Conservation (phyloP, 257 asterid genomes). For the Leptodermis oblonga region DNA sequence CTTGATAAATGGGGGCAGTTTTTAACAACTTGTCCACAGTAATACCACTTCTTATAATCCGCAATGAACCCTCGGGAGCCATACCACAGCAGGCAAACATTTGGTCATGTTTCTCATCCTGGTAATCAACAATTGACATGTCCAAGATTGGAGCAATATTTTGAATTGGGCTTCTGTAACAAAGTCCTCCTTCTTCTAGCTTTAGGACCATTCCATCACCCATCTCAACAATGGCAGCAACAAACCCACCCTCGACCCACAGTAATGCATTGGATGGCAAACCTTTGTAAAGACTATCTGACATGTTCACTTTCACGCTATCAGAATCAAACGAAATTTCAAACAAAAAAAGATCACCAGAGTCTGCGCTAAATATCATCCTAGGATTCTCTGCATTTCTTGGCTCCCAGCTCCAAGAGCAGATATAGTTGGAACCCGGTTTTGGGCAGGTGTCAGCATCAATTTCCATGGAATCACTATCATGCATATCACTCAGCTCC, state of each 20-base stretch:
- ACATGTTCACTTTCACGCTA: conserved; percentile 55
- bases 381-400: conserved; percentile 43
- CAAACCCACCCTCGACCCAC: conserved; percentile 82
- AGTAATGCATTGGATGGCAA: conserved; percentile 68
- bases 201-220: conserved; percentile 92
- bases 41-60: conserved; percentile 88
- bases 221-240: conserved; percentile 85
- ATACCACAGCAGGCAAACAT: conserved; percentile 98
- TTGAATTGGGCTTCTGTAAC: conserved; percentile 72
- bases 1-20: conserved; percentile 86
- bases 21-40: conserved; percentile 85
- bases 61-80: conserved; percentile 88
- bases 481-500: conserved; percentile 87
- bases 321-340: conserved; percentile 65
- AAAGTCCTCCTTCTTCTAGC: conserved; percentile 64
- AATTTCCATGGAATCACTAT: conserved; percentile 81
- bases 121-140: conserved; percentile 74
- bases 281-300: conserved; percentile 80
- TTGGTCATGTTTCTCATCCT: conserved; percentile 82
- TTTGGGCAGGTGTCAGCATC: conserved; percentile 54
- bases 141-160: conserved; percentile 92
- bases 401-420: conserved; percentile 99
- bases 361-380: conserved; percentile 79
- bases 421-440: conserved; percentile 68
- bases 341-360: conserved; percentile 78